A percentile compares a stretch with the other conserved stretches of the same genome.
These are phyloP conservation scores for Irpex lacteus DNA, from an alignment of 1,284 basidiomycete genomes.

Conservation along the genomic window DNA sequence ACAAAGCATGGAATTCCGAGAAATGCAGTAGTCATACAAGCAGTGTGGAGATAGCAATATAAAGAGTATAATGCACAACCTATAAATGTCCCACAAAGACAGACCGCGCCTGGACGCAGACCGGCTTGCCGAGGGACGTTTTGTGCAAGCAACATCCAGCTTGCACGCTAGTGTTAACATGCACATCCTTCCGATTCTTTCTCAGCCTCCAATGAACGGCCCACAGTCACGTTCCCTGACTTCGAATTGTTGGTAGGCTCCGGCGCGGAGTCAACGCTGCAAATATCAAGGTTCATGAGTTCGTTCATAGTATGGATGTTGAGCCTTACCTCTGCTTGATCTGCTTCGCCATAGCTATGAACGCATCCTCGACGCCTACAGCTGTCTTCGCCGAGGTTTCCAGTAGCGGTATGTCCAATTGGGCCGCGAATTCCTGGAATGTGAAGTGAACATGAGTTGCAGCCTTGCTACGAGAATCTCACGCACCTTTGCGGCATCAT, in stretches of 20 bases:
- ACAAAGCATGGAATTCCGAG: neutral
- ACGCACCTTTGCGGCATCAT: slow-evolving; percentile 87
- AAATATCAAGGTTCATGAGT: neutral
- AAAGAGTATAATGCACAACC: slow-evolving; percentile 1
- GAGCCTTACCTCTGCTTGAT: slow-evolving; percentile 85
- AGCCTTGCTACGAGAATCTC: neutral
- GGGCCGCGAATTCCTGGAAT: slow-evolving; percentile 87
- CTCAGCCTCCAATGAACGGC: slow-evolving; percentile 24
- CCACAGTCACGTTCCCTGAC: slow-evolving; percentile 24
- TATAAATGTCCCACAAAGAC: slow-evolving; percentile 5
- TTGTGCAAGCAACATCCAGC: neutral
- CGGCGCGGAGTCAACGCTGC: slow-evolving; percentile 25
- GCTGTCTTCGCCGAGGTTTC: slow-evolving; percentile 99
- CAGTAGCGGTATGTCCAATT: slow-evolving; percentile 92
- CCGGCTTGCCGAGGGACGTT: neutral
- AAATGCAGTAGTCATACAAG: neutral
- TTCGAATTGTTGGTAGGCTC: slow-evolving; percentile 24
- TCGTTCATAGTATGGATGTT: neutral
- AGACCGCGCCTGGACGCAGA: neutral
- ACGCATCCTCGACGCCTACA: slow-evolving; percentile 98
- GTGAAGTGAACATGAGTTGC: neutral
- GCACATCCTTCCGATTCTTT: slow-evolving; percentile 24
- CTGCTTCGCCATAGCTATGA: slow-evolving; percentile 98
- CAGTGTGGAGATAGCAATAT: slow-evolving; percentile 2
- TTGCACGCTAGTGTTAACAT: slow-evolving; percentile 20